These are phyloP conservation scores for Neurospora cerealis DNA, from an alignment of 495 filamentous ascomycete species.

Conservation along the genomic window DNA sequence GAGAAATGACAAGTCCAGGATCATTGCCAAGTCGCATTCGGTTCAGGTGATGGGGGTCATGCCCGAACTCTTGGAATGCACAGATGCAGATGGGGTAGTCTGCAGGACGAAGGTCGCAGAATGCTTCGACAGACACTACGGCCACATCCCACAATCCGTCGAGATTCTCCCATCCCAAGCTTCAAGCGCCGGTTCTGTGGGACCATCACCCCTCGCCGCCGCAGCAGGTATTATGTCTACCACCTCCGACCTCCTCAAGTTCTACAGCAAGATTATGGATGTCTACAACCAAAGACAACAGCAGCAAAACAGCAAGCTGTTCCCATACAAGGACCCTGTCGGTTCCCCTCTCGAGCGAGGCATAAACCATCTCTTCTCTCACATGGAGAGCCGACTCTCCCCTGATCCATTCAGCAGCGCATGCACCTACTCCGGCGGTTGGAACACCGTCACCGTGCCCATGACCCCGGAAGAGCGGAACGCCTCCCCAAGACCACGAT, in stretches of 20 bases:
- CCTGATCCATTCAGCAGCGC: not conserved
- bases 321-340: too few species aligned
- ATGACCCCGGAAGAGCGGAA: not conserved
- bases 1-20: not conserved
- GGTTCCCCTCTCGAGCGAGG: constrained; percentile 2
- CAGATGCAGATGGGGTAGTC: not conserved
- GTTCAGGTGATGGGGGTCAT: not conserved
- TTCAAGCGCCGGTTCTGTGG: not conserved
- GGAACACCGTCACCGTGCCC: constrained; percentile 2
- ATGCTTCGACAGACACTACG: not conserved
- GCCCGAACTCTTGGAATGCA: not conserved
- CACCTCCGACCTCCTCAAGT: constrained; percentile 4
- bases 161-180: constrained; percentile 2
- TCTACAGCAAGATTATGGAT: constrained; percentile 2
- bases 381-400: not conserved
- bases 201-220: not conserved
- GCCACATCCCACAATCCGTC: not conserved
- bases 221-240: constrained; percentile 14
- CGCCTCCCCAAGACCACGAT: not conserved
- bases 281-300: not conserved
- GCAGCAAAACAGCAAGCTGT: too few species aligned
- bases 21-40: constrained; percentile 2
- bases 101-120: not conserved
- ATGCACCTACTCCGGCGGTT: constrained; percentile 8
- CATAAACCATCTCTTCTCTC: not conserved